Evolutionary conservation across 2,329 filamentous ascomycete species (phyloP), one percentile per base, ranked within the genome.

Genomic region (Colletotrichum truncatum): DNA sequence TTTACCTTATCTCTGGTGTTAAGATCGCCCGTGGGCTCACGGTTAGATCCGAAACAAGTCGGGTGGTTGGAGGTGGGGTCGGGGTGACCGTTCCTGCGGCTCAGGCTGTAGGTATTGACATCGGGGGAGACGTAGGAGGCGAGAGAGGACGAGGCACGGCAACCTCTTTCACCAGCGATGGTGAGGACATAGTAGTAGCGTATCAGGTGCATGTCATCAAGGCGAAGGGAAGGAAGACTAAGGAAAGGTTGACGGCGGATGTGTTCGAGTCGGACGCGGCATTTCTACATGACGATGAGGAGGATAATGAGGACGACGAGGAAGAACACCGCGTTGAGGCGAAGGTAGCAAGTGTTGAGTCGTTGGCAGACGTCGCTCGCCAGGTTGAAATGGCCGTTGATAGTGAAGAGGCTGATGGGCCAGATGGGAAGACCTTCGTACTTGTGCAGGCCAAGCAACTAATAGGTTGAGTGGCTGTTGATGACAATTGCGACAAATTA

Each of bases 181-280:
- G 25, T 8, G 25, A 38, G 10, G 48, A 52, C 12, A n/a, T 52
- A 8, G 7, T 52, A 6, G 5, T 52, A 14, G 48, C 48, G 10
- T 52, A 52, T 34, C 28, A 52, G 8, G 14, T 52, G 14, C 41
- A 46, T 12, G 7, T 46, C 12, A 25, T 46, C 23, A 46, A 46
- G n/a, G 41, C 23, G 3, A 28, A 10, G 9, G 16, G 41, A 9
- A n/a, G 16, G 41, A 9, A 26, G 12, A 11, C 23, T 11, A n/a
- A 46, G 12, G 41, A n/a, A n/a, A 23, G 11, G 23, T 12, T 28
- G 23, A 46, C 16, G 1, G 41, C 23, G 3, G 41, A 46, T 26
- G 16, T 45, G 2, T 45, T 45, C 21, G 23, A 45, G 10, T 45
- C 41, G 8, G 41, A 45, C n/a, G 41, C 41, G 4, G 10, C 41